A percentile compares a stretch with the other conserved stretches of the same genome.
Conservation (phyloP, 2,329 filamentous ascomycete species). For the Rhexocercosporidium sp. region DNA sequence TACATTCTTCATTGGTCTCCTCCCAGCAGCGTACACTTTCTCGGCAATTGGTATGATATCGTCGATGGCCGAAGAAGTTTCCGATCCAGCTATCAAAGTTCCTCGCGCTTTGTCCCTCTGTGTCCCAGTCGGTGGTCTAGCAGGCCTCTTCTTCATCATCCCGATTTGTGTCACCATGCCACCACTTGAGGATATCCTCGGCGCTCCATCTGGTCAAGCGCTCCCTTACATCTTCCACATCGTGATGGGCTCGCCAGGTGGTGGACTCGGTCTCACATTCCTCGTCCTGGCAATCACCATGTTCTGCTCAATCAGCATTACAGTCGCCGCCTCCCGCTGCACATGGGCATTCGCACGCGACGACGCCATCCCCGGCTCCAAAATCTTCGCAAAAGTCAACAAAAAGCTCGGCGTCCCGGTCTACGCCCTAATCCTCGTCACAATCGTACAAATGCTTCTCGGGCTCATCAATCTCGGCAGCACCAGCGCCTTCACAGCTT, state of each 20-base stretch:
- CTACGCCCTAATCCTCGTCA: conserved; percentile 66
- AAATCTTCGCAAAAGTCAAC: conserved; percentile 66
- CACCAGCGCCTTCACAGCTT: conserved; percentile 71
- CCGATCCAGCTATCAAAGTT: conserved; percentile 54
- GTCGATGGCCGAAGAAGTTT: conserved; percentile 65
- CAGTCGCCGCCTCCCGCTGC: conserved; percentile 62
- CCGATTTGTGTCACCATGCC: conserved; percentile 57
- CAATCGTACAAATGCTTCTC: conserved; percentile 67
- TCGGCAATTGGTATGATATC: conserved; percentile 66
- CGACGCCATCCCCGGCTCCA: conserved; percentile 67
- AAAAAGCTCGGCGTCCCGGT: conserved; percentile 65
- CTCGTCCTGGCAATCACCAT: conserved; percentile 55
- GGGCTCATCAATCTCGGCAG: conserved; percentile 74
- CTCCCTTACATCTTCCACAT: conserved; percentile 55
- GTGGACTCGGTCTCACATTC: conserved; percentile 53
- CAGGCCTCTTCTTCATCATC: conserved; percentile 57
- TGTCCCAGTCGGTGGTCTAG: conserved; percentile 53
- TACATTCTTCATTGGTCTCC: conserved; percentile 66
- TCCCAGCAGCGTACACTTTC: conserved; percentile 63
- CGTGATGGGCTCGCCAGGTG: conserved; percentile 55
- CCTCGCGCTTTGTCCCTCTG: conserved; percentile 53
- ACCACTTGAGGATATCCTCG: conserved; percentile 50
- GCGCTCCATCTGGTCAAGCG: conserved; percentile 52
- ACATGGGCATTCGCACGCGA: conserved; percentile 72
- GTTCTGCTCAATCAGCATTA: conserved; percentile 60